phyloP scores from a whole-genome alignment of 768 basidiomycete species.

The Russula lepida region DNA sequence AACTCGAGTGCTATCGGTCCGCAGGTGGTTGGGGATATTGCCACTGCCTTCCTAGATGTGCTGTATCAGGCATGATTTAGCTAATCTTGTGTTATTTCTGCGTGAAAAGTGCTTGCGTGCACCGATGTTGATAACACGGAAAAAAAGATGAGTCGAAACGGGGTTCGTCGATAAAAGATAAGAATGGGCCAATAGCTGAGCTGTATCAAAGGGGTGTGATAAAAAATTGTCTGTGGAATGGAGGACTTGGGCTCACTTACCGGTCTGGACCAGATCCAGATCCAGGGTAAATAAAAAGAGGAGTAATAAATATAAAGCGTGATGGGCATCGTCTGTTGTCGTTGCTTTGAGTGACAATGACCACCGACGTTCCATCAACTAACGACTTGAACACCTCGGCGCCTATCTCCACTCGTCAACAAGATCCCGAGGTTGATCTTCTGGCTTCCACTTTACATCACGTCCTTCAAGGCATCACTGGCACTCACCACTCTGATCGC shows the following conservation, averaged over 20 bases:
- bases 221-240: too few relatives aligned
- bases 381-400: neutral
- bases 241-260: too few relatives aligned
- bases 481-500: neutral
- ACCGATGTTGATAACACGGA: neutral
- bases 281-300: neutral
- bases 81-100: too few relatives aligned
- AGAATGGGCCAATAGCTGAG: too few relatives aligned
- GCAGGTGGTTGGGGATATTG: constrained; percentile 15
- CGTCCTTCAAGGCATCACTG: neutral
- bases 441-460: constrained; percentile 16
- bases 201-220: too few relatives aligned
- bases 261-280: neutral
- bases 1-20: constrained; percentile 22
- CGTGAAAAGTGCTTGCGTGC: neutral
- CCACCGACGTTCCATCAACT: neutral
- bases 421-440: constrained; percentile 6
- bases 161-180: too few relatives aligned
- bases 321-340: neutral
- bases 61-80: constrained; percentile 19
- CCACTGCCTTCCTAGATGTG: constrained; percentile 18
- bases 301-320: neutral
- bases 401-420: neutral
- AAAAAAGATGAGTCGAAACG: neutral
- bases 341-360: neutral